Conservation (phyloP, 2,329 filamentous ascomycete species). For the Arthrinium phaeospermum region DNA sequence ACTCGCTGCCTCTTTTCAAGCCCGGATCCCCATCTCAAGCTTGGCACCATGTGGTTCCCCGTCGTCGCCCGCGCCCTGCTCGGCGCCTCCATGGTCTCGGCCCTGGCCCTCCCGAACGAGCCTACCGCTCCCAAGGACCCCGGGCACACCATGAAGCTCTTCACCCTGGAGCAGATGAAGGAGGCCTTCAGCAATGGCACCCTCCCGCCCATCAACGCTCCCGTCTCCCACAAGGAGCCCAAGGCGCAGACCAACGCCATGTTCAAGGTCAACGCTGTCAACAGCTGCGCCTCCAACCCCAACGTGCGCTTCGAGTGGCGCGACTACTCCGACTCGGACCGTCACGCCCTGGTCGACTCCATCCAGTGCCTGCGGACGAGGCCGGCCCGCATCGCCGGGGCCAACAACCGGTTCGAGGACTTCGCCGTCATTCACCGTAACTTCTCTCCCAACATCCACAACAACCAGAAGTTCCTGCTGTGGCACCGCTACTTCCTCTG, state of each 20-base stretch:
- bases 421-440: slow-evolving; percentile 39
- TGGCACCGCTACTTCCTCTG: slow-evolving; percentile 36
- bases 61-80: slow-evolving; percentile 17
- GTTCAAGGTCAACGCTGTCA: slow-evolving; percentile 12
- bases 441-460: slow-evolving; percentile 39
- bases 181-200: slow-evolving; percentile 14
- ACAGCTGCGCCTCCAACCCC: slow-evolving; percentile 33
- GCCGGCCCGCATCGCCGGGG: slow-evolving; percentile 32
- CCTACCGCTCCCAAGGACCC: neutral
- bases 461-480: slow-evolving; percentile 38
- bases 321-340: slow-evolving; percentile 37
- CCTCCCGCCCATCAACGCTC: neutral
- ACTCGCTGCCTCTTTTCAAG: neutral
- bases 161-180: slow-evolving; percentile 19
- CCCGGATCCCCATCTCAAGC: neutral
- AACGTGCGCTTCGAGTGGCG: slow-evolving; percentile 40
- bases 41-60: slow-evolving; percentile 19
- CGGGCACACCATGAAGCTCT: neutral
- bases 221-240: neutral
- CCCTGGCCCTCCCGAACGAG: slow-evolving; percentile 5
- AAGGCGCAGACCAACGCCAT: neutral
- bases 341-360: slow-evolving; percentile 36
- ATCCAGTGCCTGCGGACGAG: slow-evolving; percentile 37
- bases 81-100: slow-evolving; percentile 14
- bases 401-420: slow-evolving; percentile 41